Conservation (phyloP, 352 stramenopile genomes). For the Thraustotheca clavata region DNA sequence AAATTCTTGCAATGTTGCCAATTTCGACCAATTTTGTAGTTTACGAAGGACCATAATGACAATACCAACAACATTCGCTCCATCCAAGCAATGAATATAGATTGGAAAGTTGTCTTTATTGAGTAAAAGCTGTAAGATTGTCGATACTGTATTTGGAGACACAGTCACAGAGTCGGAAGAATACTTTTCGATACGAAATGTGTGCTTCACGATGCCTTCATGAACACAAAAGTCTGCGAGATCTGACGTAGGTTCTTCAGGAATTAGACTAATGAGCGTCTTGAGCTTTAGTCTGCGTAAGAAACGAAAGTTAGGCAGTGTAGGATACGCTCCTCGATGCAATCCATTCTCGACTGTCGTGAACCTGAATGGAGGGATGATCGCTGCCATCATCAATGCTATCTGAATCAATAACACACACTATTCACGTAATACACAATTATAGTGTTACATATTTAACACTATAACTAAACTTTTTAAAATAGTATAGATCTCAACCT, state of each 20-base stretch:
- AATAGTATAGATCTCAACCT: too few species aligned
- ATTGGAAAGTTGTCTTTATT: conserved; percentile 69
- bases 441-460: too few species aligned
- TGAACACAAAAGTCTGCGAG: conserved; percentile 57
- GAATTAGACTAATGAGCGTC: conserved; percentile 72
- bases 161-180: conserved; percentile 82
- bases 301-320: conserved; percentile 83
- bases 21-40: conserved; percentile 83
- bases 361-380: conserved; percentile 84
- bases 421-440: too few species aligned
- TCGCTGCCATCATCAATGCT: conserved; percentile 31
- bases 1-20: conserved; percentile 75
- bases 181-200: conserved; percentile 84
- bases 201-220: conserved; percentile 62
- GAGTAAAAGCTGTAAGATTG: conserved; percentile 72
- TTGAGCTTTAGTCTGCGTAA: conserved; percentile 60
- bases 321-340: conserved; percentile 75
- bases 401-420: too few species aligned
- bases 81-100: conserved; percentile 84
- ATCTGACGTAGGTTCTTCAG: conserved; percentile 67
- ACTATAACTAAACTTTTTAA: too few species aligned
- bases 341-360: conserved; percentile 72
- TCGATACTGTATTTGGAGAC: conserved; percentile 51
- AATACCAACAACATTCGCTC: conserved; percentile 79
- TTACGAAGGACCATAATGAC: conserved; percentile 84